Evolutionary conservation across 352 stramenopile genomes (phyloP), one percentile per base, ranked within the genome.

Genomic region (Detonula confervacea): DNA sequence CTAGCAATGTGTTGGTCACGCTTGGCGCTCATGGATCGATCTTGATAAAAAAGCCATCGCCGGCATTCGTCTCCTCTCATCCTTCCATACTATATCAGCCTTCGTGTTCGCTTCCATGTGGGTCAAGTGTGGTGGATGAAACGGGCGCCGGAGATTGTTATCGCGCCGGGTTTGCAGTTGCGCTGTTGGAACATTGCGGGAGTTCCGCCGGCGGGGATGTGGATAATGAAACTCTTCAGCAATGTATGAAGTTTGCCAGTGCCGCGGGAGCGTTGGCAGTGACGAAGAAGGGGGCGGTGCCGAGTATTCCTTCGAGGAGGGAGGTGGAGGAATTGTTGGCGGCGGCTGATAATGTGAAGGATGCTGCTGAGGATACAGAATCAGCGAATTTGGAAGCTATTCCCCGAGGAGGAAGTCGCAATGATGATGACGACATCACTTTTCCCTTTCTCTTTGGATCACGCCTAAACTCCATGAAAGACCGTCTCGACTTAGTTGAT

Each of bases 401-500:
- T 16, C 73, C 74, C 46, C 63, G 72, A 60, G 65, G 63, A 30
- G 65, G 59, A 18, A 49, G 27, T 22, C 49, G 33, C 2, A 29
- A 54, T 64, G 61, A 47, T 27, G 61, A 75, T 47, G 65, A 83
- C 49, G 79, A 81, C n/a, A n/a, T n/a, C 18, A 42, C 44, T 6
- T 92, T 87, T 66, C 83, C 82, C 4, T 89, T 86, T 54, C 56
- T 89, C 29, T 92, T 94, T 72, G 87, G 87, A 22, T 91, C 82
- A 7, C 69, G 88, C 20, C 54, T 94, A 12, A 94, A 94, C 60
- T 90, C 79, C 1, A 94, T 94, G 88, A 94, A 93, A 78, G 87
- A 94, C 77, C 61, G 84, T 24, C 70, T 77, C 24, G 89, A 94
- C 42, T 66, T 94, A 12, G 67, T 84, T n/a, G 49, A 77, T n/a